Percentiles rank a stretch among this genome's conserved stretches.
Evolutionary conservation across 805 yeast genomes (phyloP).

Genomic region (Myxozyma kluyveri): DNA sequence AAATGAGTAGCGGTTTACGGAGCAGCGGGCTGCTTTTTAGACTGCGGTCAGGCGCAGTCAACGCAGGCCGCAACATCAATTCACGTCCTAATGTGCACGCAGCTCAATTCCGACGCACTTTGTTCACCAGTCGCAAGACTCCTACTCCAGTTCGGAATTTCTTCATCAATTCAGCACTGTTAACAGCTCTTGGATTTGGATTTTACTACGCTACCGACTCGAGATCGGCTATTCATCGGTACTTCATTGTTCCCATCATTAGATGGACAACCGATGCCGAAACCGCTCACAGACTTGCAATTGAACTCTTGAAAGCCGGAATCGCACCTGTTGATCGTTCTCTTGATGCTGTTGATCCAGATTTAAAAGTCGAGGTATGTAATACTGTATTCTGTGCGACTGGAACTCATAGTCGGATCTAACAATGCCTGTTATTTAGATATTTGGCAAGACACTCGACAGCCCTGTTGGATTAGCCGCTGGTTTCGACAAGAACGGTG

Average conservation of each 20-base stretch:
- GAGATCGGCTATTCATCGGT: conserved; percentile 78
- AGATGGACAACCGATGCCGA: conserved; percentile 78
- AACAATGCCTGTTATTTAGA: conserved; percentile 32
- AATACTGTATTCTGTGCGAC: not conserved
- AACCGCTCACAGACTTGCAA: conserved; percentile 74
- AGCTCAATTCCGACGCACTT: conserved; percentile 4
- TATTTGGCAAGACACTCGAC: conserved; percentile 61
- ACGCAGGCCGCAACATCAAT: no score
- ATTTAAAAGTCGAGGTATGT: conserved; percentile 47
- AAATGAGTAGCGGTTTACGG: no score
- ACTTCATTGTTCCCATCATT: conserved; percentile 71
- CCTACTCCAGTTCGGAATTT: conserved; percentile 28
- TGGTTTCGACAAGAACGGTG: conserved; percentile 91
- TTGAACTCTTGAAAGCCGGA: conserved; percentile 65
- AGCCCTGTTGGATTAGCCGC: conserved; percentile 94
- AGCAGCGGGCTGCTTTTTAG: no score
- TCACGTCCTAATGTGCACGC: no score
- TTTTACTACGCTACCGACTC: conserved; percentile 65
- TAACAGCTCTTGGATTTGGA: conserved; percentile 39
- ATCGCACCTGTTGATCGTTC: conserved; percentile 51
- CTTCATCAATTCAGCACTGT: conserved; percentile 17
- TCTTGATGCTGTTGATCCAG: conserved; percentile 50
- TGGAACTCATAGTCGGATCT: not conserved
- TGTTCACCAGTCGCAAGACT: conserved; percentile 10
- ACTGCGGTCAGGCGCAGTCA: no score